Evolutionary conservation across 108 stramenopile species (phyloP).

Genomic region (Fragilaria radians): DNA sequence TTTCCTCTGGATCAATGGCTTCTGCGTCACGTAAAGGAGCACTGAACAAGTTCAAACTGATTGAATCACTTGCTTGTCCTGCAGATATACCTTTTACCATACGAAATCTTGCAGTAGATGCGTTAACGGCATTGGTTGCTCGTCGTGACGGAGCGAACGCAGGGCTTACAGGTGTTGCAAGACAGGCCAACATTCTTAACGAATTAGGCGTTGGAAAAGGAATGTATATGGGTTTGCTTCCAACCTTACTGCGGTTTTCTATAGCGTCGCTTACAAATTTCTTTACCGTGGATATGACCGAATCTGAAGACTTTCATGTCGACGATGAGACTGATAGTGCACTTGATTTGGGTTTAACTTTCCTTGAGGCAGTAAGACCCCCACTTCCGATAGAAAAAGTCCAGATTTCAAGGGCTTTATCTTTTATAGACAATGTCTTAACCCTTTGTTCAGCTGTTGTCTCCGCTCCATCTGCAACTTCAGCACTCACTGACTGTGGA

Average conservation of each 20-base stretch:
- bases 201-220: slow-evolving; percentile 92
- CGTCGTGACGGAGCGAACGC: slow-evolving; percentile 55
- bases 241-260: slow-evolving; percentile 84
- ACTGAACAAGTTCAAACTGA: slow-evolving; percentile 6
- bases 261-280: slow-evolving; percentile 66
- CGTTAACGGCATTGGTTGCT: slow-evolving; percentile 82
- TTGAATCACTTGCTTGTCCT: slow-evolving; percentile 21
- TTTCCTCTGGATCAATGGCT: slow-evolving; percentile 37
- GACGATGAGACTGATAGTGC: slow-evolving; percentile 14
- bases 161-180: slow-evolving; percentile 47
- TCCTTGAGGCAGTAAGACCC: slow-evolving; percentile 69
- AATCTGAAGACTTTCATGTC: slow-evolving; percentile 1
- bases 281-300: slow-evolving; percentile 9
- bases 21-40: slow-evolving; percentile 14
- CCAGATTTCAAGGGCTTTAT: slow-evolving; percentile 54
- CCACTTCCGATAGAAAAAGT: slow-evolving; percentile 33
- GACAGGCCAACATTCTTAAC: slow-evolving; percentile 78
- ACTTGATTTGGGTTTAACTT: slow-evolving; percentile 77
- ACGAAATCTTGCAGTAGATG: slow-evolving; percentile 72
- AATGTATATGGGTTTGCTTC: slow-evolving; percentile 83
- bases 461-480: slow-evolving; percentile 71
- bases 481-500: slow-evolving; percentile 88
- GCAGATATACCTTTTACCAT: slow-evolving; percentile 59
- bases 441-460: slow-evolving; percentile 81
- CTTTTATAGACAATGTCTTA: slow-evolving; percentile 81